Evolutionary conservation across 192 early-diverging fungal species (phyloP), one percentile per base, ranked within the genome.

Genomic region (Backusella sp.): DNA sequence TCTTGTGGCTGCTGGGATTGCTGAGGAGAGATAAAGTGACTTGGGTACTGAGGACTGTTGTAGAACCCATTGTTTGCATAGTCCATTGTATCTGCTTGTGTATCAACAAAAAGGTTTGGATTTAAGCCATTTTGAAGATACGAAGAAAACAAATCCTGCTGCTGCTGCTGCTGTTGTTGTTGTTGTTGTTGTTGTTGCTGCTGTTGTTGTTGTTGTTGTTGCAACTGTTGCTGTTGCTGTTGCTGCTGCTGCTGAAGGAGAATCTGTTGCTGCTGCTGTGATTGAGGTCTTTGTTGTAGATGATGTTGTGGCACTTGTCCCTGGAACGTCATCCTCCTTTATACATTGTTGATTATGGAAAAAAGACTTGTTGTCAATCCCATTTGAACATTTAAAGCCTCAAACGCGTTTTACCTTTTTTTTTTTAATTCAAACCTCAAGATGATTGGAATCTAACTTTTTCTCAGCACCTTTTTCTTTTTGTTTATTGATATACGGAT

Each of bases 11-110:
- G n/a, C 23, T 59, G 68, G 2, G 23, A 37, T 37, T 69, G 68
- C 17, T 72, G 70, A 44, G 39, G 44, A 14, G 44, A 46, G 8
- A 66, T 74, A 42, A 42, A 66, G 7, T 74, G 37, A 44, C 26
- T 46, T n/a, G 59, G 73, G n/a, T 44, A 46, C 21, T 74, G 73
- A 5, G 56, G 73, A 46, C 52, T 44, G 26, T 71, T 71, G 32
- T 49, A 71, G 41, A 71, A 71, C 6, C 21, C 23, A 30, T 44
- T 71, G 39, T 2, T 62, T 62, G 70, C 44, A 72, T 30, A 46
- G 70, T 39, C 41, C 32, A 26, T 72, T 72, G 70, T 19, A 52
- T 72, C 39, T 52, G 39, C 15, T 52, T 44, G n/a, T 39, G 70
- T 32, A 46, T 39, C 39, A 28, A 62, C 56, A 62, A 62, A 62